A percentile compares a stretch with the other conserved stretches of the same genome.
Conservation (phyloP, 179 eudicot species). For the Beta corolliflora region DNA sequence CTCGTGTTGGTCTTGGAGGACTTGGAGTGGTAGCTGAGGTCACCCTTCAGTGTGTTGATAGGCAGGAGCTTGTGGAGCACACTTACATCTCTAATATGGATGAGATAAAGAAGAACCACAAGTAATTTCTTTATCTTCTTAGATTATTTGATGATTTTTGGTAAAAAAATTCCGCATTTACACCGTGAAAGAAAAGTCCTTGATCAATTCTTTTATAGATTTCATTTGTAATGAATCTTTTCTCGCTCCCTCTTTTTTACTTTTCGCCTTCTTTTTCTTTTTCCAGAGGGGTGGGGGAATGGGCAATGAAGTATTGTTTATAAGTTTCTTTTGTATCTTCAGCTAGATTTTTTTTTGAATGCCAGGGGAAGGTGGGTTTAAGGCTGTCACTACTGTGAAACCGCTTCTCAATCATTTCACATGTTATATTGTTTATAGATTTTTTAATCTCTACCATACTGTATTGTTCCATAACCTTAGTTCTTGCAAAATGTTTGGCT, state of each 20-base stretch:
- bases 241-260: not conserved
- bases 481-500: not conserved
- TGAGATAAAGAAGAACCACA: constrained; percentile 95
- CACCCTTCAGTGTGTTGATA: constrained; percentile 95
- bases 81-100: constrained; percentile 75
- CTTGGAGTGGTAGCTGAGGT: constrained; percentile 97
- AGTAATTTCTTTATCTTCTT: constrained; percentile 48
- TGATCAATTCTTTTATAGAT: no score
- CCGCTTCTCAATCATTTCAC: not conserved
- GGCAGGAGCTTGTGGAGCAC: constrained; percentile 97
- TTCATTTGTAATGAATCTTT: no score
- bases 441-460: not conserved
- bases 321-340: not conserved
- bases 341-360: not conserved
- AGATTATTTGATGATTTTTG: constrained; percentile 2
- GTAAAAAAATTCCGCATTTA: not conserved
- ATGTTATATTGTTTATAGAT: not conserved
- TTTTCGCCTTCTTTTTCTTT: not conserved
- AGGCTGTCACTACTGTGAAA: not conserved
- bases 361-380: not conserved
- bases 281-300: no score
- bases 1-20: constrained; percentile 98
- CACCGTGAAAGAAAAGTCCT: no score
- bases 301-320: no score
- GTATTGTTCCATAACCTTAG: no score